Conservation (phyloP, 495 filamentous ascomycete species). For the Trichoderma gamsii region DNA sequence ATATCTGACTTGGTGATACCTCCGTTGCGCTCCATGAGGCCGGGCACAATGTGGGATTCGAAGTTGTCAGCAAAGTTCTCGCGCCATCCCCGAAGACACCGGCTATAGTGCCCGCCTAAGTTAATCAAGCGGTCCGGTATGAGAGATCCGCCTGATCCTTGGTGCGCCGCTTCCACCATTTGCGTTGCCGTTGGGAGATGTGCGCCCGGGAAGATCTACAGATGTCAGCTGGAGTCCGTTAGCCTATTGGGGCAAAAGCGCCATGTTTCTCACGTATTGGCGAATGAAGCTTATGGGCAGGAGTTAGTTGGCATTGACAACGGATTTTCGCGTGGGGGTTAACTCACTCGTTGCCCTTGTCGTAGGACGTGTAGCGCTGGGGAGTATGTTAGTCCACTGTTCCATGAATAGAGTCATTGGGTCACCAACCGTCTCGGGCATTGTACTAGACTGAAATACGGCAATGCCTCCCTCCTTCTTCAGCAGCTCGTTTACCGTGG, state of each 20-base stretch:
- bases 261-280: constrained; percentile 42
- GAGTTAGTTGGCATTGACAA: constrained; percentile 9
- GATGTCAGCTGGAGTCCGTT: neutral
- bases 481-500: constrained; percentile 50
- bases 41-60: constrained; percentile 48
- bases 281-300: constrained; percentile 52
- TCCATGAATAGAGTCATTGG: neutral
- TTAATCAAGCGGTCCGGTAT: constrained; percentile 59
- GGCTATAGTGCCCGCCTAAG: constrained; percentile 65
- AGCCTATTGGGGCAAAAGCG: neutral
- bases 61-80: constrained; percentile 59
- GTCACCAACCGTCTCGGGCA: constrained; percentile 49
- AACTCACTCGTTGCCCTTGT: constrained; percentile 40
- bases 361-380: constrained; percentile 39
- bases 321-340: constrained; percentile 16
- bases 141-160: constrained; percentile 50
- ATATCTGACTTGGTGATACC: constrained; percentile 52
- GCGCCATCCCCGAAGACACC: constrained; percentile 59
- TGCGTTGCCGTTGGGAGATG: constrained; percentile 62
- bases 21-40: constrained; percentile 47
- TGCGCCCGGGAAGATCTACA: constrained; percentile 62
- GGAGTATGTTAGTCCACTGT: neutral
- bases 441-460: constrained; percentile 70
- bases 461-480: constrained; percentile 60
- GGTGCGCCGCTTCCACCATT: constrained; percentile 52